Conservation (phyloP, 2,329 filamentous ascomycete genomes). For the Teratosphaeria gauchensis region DNA sequence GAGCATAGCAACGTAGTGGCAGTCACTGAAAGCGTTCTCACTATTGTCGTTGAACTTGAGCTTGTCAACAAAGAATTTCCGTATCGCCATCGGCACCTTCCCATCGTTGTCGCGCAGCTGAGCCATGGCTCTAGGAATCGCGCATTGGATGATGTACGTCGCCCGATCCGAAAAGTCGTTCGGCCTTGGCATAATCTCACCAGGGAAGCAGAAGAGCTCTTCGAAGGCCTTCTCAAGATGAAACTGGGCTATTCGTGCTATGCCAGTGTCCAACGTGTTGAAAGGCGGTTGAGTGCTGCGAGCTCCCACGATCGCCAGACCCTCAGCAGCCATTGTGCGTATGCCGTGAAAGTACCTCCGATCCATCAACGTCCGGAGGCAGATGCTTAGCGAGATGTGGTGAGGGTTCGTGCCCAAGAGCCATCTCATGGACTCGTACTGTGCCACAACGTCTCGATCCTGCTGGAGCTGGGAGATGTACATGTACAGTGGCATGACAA, state of each 20-base stretch:
- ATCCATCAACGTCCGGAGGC: conserved; percentile 84
- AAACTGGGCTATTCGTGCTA: conserved; percentile 67
- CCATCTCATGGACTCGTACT: conserved; percentile 42
- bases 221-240: conserved; percentile 82
- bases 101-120: conserved; percentile 65
- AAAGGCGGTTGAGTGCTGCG: background rate
- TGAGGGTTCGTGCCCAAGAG: conserved; percentile 45
- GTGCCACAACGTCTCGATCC: conserved; percentile 91
- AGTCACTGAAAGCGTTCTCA: conserved; percentile 78
- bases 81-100: conserved; percentile 67
- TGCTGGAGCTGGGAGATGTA: conserved; percentile 95
- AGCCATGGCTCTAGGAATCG: conserved; percentile 73
- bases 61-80: conserved; percentile 78
- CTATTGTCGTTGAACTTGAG: conserved; percentile 91
- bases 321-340: conserved; percentile 70
- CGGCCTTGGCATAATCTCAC: conserved; percentile 63
- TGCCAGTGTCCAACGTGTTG: conserved; percentile 39
- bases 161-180: conserved; percentile 88
- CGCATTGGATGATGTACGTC: conserved; percentile 73
- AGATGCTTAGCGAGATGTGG: conserved; percentile 76
- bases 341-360: conserved; percentile 89
- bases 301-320: conserved; percentile 57
- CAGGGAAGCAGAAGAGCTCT: conserved; percentile 76
- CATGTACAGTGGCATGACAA: conserved; percentile 90
- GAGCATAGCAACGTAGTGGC: conserved; percentile 75